These are phyloP conservation scores for Starmerella scarabaei DNA, from an alignment of 805 yeast genomes.

Conservation along the genomic window DNA sequence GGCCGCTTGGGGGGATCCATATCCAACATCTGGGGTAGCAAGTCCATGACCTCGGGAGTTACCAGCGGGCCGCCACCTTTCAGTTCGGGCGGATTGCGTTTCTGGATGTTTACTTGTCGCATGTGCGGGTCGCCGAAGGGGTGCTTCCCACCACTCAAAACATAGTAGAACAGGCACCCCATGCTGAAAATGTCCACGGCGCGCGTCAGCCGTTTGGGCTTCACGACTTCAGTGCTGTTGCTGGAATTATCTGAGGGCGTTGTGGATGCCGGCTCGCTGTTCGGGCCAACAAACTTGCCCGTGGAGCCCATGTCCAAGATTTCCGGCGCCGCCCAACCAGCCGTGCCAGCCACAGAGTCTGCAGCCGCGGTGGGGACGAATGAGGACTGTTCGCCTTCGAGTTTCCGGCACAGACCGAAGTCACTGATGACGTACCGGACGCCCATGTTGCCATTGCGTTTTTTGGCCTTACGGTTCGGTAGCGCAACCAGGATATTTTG, in stretches of 20 bases:
- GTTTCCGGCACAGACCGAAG: constrained; percentile 85
- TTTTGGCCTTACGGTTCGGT: constrained; percentile 25
- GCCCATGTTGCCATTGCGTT: constrained; percentile 1
- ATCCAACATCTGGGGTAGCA: constrained; percentile 60
- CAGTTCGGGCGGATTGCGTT: constrained; percentile 43
- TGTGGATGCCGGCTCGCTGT: too few relatives aligned
- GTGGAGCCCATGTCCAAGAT: constrained; percentile 12
- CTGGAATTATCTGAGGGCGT: not conserved
- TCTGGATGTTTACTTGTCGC: constrained; percentile 79
- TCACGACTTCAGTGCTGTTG: not conserved
- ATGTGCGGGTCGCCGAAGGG: constrained; percentile 90
- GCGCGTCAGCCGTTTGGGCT: constrained; percentile 52
- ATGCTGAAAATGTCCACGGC: constrained; percentile 88
- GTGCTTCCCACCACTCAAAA: constrained; percentile 69
- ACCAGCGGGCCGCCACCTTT: constrained; percentile 31
- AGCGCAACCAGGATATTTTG: constrained; percentile 81
- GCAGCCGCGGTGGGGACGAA: constrained; percentile 66
- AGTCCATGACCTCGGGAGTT: constrained; percentile 50
- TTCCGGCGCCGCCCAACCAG: constrained; percentile 99
- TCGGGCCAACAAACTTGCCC: not conserved
- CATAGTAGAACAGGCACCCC: constrained; percentile 88
- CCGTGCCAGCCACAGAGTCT: constrained; percentile 75
- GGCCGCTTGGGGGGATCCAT: constrained; percentile 61
- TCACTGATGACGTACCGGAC: constrained; percentile 77
- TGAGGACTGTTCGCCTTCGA: constrained; percentile 86